phyloP scores from a whole-genome alignment of 768 basidiomycete genomes.

The Lentinula boryana region DNA sequence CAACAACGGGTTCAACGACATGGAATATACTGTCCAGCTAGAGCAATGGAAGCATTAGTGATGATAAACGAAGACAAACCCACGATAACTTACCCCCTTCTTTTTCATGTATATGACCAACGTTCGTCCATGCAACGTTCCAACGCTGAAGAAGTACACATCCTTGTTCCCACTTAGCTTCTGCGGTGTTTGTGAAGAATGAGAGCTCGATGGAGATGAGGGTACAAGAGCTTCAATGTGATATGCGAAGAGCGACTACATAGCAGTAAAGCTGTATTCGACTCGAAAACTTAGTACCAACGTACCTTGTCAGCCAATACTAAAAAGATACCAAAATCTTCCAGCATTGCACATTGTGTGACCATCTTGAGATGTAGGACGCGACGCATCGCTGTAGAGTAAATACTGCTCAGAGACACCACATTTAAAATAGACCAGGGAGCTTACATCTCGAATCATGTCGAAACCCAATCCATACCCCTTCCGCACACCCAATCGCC shows the following conservation, averaged over 20 bases:
- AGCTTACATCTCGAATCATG: slow-evolving; percentile 78
- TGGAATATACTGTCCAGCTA: slow-evolving; percentile 90
- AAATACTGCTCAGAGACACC: not conserved
- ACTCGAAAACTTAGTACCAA: not conserved
- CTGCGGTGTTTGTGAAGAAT: slow-evolving; percentile 74
- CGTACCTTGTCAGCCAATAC: slow-evolving; percentile 87
- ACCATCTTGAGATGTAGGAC: slow-evolving; percentile 93
- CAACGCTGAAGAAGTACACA: slow-evolving; percentile 94
- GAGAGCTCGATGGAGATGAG: slow-evolving; percentile 62
- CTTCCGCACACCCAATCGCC: slow-evolving; percentile 91
- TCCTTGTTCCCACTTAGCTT: slow-evolving; percentile 88
- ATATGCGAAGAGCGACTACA: slow-evolving; percentile 82
- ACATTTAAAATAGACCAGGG: not conserved
- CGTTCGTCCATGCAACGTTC: slow-evolving; percentile 79
- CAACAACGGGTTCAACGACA: slow-evolving; percentile 93
- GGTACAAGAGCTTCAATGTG: slow-evolving; percentile 96
- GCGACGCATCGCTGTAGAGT: slow-evolving; percentile 73
- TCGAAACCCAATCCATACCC: slow-evolving; percentile 94
- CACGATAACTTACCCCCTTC: slow-evolving; percentile 52
- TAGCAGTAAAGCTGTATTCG: not conserved
- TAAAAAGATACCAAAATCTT: slow-evolving; percentile 94
- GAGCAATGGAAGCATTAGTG: not conserved
- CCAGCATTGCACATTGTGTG: slow-evolving; percentile 92
- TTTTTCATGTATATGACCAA: slow-evolving; percentile 95
- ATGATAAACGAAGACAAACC: too few relatives aligned